These are phyloP conservation scores for Lathyrus aphaca DNA, from an alignment of 306 rosid species.

Conservation along the genomic window DNA sequence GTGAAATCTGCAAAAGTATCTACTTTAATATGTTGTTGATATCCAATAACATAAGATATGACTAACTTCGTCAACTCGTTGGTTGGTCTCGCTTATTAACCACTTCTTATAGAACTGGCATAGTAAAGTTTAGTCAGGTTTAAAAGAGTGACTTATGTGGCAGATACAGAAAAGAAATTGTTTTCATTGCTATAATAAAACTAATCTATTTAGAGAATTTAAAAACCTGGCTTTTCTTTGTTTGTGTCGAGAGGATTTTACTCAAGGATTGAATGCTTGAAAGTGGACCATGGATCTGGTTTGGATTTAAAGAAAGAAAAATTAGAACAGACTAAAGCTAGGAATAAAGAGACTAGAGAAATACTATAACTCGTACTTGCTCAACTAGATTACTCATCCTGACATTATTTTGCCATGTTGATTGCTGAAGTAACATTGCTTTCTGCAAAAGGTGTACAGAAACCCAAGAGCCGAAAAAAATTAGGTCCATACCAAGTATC, in stretches of 20 bases:
- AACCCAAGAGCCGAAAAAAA: conserved; percentile 36
- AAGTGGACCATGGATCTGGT: conserved; percentile 92
- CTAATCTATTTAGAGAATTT: conserved; percentile 19
- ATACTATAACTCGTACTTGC: conserved; percentile 56
- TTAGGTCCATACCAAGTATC: conserved; percentile 13
- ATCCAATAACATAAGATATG: conserved; percentile 22
- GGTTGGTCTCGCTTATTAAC: conserved; percentile 7
- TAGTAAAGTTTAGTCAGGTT: conserved; percentile 1
- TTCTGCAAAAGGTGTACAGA: conserved; percentile 56
- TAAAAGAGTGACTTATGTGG: neutral
- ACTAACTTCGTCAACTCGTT: conserved; percentile 22
- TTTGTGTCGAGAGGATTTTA: conserved; percentile 79
- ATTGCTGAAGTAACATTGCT: conserved; percentile 89
- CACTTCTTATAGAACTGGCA: neutral
- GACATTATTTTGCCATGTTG: conserved; percentile 91
- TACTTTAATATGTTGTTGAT: conserved; percentile 24
- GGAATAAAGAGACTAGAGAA: conserved; percentile 11
- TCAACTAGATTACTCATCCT: conserved; percentile 85
- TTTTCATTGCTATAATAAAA: conserved; percentile 11
- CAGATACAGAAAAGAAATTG: conserved; percentile 6
- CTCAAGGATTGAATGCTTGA: conserved; percentile 86
- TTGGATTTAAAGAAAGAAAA: conserved; percentile 26
- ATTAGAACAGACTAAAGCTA: conserved; percentile 36
- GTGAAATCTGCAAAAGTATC: conserved; percentile 65
- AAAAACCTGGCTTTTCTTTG: conserved; percentile 81